Base-by-base conservation (phyloP, 176 grass and related monocot species). In the Paspalum vaginatum region DNA sequence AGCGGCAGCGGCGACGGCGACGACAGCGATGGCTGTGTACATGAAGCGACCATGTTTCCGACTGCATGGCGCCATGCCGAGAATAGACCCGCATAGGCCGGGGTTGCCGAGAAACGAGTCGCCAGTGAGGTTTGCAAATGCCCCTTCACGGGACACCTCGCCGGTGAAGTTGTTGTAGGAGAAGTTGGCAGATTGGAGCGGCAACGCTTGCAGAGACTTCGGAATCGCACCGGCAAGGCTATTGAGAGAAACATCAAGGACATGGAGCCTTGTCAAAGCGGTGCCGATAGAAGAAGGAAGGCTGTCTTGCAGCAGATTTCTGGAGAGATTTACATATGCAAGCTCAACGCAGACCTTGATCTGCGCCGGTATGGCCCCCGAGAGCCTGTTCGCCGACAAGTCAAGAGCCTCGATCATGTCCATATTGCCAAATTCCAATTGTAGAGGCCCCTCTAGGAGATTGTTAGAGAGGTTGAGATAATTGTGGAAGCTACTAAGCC, bases 391-490 rank as follows among this genome's bases (percentile, higher is more conserved):
- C 8, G 47, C 49, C 1, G 87, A 92, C 74, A 95, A 78, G 61
- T 92, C 87, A 71, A 90, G 56, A 60, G 78, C 79, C 32, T 51
- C 20, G 12, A 83, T 73, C 77, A 78, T 91, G 11, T 84, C 79
- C 93, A 95, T 92, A 4, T 75, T 78, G 56, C 87, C 84, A 5
- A 95, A 83, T 60, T 83, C 78, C 41, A 88, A 22, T 43, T 87
- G 76, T 41, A 95, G 27, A 18, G 83, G 39, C 0, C 89, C 93
- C 22, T 95, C 82, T 53, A 92, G 67, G 56, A 87, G 70, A 76
- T 95, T 95, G 87, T 79, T 86, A 25, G 93, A 95, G 27, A 95
- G 78, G 45, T 95, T 88, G 1, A 95, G 87, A 61, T 86, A 88
- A 4, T 90, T 25, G 9, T 90, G 79, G 63, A 88, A 78, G 55